These are phyloP conservation scores for Septoria petroselini DNA, from an alignment of 2,329 filamentous ascomycete genomes.

Conservation along the genomic window DNA sequence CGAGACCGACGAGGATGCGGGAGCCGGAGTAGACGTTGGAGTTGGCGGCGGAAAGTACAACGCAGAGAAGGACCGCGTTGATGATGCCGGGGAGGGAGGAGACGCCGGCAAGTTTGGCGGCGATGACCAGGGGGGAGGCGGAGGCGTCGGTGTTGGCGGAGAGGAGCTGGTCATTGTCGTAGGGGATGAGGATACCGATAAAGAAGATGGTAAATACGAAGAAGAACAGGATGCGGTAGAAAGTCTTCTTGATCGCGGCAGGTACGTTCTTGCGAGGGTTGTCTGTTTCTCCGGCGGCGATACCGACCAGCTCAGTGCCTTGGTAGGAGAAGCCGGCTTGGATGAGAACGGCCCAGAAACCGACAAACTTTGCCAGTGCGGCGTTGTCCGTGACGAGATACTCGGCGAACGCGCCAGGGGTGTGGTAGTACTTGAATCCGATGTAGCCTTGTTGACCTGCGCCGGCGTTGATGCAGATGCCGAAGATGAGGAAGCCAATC, in stretches of 20 bases:
- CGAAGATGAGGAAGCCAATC: slow-evolving; percentile 46
- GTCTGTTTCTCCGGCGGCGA: slow-evolving; percentile 52
- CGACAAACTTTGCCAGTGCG: slow-evolving; percentile 40
- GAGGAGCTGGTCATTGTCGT: slow-evolving; percentile 39
- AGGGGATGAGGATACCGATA: slow-evolving; percentile 38
- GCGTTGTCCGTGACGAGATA: slow-evolving; percentile 32
- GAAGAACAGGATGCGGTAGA: slow-evolving; percentile 40
- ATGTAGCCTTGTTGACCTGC: slow-evolving; percentile 56
- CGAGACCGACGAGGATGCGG: slow-evolving; percentile 65
- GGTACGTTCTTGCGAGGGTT: slow-evolving; percentile 51
- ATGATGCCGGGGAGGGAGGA: slow-evolving; percentile 61
- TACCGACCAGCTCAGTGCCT: slow-evolving; percentile 54
- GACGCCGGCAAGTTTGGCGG: slow-evolving; percentile 60
- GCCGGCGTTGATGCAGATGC: slow-evolving; percentile 41
- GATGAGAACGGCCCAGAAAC: slow-evolving; percentile 57
- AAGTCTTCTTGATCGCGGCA: slow-evolving; percentile 38
- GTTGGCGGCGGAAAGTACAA: slow-evolving; percentile 67
- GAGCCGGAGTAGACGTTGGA: slow-evolving; percentile 67
- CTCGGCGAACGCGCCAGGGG: slow-evolving; percentile 41
- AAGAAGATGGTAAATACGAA: slow-evolving; percentile 40
- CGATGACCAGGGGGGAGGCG: slow-evolving; percentile 65
- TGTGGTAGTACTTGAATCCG: slow-evolving; percentile 53
- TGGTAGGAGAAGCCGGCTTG: slow-evolving; percentile 58
- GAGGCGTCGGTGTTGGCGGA: slow-evolving; percentile 44
- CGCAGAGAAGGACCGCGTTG: slow-evolving; percentile 68